Percentiles rank a stretch among this genome's conserved stretches.
Evolutionary conservation across 768 basidiomycete species (phyloP).

Genomic region (Suillus occidentalis): DNA sequence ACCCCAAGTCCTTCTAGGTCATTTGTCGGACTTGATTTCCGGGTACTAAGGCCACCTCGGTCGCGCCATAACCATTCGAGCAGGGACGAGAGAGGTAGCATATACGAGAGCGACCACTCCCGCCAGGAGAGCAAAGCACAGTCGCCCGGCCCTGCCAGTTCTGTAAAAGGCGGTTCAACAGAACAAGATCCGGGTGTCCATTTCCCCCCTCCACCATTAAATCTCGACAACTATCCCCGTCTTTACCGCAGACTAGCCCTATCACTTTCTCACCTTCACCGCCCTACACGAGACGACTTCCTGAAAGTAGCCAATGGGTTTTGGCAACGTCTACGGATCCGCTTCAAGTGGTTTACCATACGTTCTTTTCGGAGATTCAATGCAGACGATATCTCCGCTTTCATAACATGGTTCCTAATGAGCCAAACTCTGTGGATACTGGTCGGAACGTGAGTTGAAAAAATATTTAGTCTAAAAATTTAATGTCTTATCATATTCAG

Average conservation of each 20-base stretch:
- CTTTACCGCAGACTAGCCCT: conserved; percentile 78
- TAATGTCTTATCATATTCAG: conserved; percentile 37
- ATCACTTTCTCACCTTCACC: conserved; percentile 72
- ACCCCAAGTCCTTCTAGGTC: not conserved
- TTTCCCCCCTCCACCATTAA: conserved; percentile 29
- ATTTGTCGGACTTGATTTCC: not conserved
- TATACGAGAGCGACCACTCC: conserved; percentile 1
- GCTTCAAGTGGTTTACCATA: conserved; percentile 98
- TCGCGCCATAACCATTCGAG: conserved; percentile 18
- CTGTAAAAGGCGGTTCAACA: conserved; percentile 3
- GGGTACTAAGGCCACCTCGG: not conserved
- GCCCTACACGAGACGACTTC: conserved; percentile 89
- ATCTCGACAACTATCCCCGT: conserved; percentile 71
- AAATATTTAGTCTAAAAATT: not conserved
- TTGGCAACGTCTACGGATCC: conserved; percentile 83
- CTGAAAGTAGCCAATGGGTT: conserved; percentile 85
- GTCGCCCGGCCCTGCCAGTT: conserved; percentile 3
- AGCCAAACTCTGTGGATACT: conserved; percentile 96
- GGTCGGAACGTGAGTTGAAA: conserved; percentile 58
- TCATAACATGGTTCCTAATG: conserved; percentile 93
- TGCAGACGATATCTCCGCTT: conserved; percentile 95
- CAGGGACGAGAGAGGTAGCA: not conserved
- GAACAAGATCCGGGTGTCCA: not conserved
- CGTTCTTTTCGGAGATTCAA: conserved; percentile 93
- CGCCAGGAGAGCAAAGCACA: conserved; percentile 4